A percentile compares a stretch with the other conserved stretches of the same genome.
phyloP scores from a whole-genome alignment of 2,329 filamentous ascomycete species.

The Colletotrichum sp. region DNA sequence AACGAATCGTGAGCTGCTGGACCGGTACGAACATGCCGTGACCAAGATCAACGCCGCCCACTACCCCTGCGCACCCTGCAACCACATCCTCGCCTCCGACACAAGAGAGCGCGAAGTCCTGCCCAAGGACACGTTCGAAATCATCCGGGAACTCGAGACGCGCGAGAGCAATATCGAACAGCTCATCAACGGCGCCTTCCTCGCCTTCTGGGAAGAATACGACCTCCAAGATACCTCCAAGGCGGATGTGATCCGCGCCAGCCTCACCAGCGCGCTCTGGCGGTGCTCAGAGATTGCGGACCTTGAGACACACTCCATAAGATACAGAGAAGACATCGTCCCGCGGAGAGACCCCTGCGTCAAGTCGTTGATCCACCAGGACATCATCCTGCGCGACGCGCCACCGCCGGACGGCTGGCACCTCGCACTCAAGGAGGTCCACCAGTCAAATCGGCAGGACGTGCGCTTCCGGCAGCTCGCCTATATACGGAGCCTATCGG shows the following conservation, averaged over 20 bases:
- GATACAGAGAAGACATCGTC: slow-evolving; percentile 10
- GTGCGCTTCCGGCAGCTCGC: slow-evolving; percentile 14
- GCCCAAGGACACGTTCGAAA: slow-evolving; percentile 1
- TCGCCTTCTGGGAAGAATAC: slow-evolving; percentile 15
- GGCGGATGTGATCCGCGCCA: neutral
- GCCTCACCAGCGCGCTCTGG: slow-evolving; percentile 14
- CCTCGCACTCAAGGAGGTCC: slow-evolving; percentile 7
- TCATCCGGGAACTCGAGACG: slow-evolving; percentile 17
- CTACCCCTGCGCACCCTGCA: neutral
- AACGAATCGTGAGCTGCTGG: slow-evolving; percentile 9
- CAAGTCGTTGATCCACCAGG: slow-evolving; percentile 17
- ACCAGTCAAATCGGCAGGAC: slow-evolving; percentile 3
- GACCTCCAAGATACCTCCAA: slow-evolving; percentile 6
- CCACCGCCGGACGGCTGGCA: slow-evolving; percentile 14
- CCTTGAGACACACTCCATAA: slow-evolving; percentile 19
- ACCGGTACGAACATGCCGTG: slow-evolving; percentile 18
- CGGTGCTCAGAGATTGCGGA: slow-evolving; percentile 15
- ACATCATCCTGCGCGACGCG: slow-evolving; percentile 8
- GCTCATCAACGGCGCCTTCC: slow-evolving; percentile 4
- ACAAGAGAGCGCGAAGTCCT: slow-evolving; percentile 14
- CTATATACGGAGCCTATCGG: neutral
- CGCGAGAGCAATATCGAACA: slow-evolving; percentile 12
- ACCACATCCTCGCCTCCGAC: slow-evolving; percentile 19
- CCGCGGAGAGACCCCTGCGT: slow-evolving; percentile 1
- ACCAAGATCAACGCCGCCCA: slow-evolving; percentile 2